These are phyloP conservation scores for Mycena sp. DNA, from an alignment of 1,284 basidiomycete genomes.

Conservation along the genomic window DNA sequence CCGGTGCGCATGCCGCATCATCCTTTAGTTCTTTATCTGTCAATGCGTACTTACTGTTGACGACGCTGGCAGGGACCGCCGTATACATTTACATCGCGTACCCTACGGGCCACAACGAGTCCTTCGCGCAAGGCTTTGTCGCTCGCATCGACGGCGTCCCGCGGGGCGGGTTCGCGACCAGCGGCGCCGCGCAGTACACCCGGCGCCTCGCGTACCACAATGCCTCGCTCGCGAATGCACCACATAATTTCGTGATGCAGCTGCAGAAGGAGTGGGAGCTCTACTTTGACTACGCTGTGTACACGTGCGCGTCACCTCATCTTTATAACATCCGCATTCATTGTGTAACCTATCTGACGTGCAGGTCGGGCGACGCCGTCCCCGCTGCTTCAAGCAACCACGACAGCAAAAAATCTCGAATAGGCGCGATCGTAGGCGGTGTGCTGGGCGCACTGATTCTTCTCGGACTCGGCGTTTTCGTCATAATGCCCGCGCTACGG, in stretches of 20 bases:
- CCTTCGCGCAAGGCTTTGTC: neutral
- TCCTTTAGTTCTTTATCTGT: neutral
- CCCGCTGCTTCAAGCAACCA: neutral
- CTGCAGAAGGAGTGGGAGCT: neutral
- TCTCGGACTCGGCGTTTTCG: neutral
- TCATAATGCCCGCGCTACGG: neutral
- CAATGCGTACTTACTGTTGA: no score
- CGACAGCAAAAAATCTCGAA: neutral
- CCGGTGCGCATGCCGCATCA: neutral
- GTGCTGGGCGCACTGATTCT: neutral
- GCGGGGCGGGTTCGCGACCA: neutral
- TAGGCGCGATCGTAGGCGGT: conserved; percentile 3
- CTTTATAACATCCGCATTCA: neutral
- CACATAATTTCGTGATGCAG: neutral
- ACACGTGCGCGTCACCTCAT: conserved; percentile 5
- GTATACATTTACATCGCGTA: conserved; percentile 8
- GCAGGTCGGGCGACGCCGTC: neutral
- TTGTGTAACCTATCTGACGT: neutral
- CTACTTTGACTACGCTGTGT: conserved; percentile 4
- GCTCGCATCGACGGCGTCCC: neutral
- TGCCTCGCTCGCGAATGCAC: neutral
- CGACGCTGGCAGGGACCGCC: neutral
- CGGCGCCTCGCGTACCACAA: neutral
- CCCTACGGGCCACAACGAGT: neutral
- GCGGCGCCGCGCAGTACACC: neutral